A percentile compares a stretch with the other conserved stretches of the same genome.
These are phyloP conservation scores for Phytophthora tubulina DNA, from an alignment of 352 stramenopile species.

Conservation along the genomic window DNA sequence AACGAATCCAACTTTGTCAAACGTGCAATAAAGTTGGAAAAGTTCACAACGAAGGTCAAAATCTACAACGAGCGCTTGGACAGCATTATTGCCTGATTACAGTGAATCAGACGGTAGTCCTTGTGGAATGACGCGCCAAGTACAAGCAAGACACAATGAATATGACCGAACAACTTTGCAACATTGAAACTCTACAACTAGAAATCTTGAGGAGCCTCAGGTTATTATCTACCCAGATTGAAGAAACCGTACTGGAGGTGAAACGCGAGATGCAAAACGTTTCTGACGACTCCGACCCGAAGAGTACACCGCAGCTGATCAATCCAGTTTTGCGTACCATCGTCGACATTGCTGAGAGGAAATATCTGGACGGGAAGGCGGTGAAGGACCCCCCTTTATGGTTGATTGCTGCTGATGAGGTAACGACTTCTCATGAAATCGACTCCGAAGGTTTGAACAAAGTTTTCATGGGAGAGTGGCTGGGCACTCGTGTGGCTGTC, in stretches of 20 bases:
- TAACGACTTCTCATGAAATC: neutral
- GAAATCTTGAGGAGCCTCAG: neutral
- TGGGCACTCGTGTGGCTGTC: constrained; percentile 34
- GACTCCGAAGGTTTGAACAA: constrained; percentile 6
- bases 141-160: neutral
- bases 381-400: neutral
- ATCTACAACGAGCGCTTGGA: constrained; percentile 10
- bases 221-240: neutral
- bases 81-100: constrained; percentile 1
- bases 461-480: constrained; percentile 34
- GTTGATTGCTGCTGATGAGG: neutral
- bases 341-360: neutral
- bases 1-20: constrained; percentile 10
- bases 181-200: too few species aligned
- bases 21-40: neutral
- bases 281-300: neutral
- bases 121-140: constrained; percentile 1
- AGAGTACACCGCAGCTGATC: neutral
- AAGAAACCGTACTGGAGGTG: too few species aligned
- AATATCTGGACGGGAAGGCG: neutral
- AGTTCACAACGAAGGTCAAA: neutral
- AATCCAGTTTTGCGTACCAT: neutral
- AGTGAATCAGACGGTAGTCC: neutral
- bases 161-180: neutral
- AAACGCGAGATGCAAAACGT: too few species aligned